Base-by-base conservation (phyloP, 768 basidiomycete species). In the Lyophyllum semitale region DNA sequence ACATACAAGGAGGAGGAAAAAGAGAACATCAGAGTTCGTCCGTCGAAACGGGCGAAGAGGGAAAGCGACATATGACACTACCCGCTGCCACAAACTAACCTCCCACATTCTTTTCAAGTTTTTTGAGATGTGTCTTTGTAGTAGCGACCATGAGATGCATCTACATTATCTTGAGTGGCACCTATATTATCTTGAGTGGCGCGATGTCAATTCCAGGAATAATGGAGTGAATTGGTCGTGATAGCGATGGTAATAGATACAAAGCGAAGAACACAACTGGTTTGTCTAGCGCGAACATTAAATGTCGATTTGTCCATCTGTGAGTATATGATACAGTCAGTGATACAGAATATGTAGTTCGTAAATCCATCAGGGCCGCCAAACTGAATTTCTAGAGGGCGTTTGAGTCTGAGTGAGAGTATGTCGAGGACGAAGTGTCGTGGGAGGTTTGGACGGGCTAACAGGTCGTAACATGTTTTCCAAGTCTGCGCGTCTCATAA, bases 401-500 rank as follows among this genome's bases (percentile, higher is more conserved):
- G 80, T 77, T 58, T 71, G 72, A 54, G 77, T 70, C 37, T 73
- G 72, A 51, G 73, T 66, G 35, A 72, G 71, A 55, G 57, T 35
- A 35, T 74, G 70, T 51, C 78, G 79, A 51, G 70, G 60, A 17
- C 77, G 80, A 32, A 69, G 66, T 23, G 54, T 33, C 22, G 49
- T 53, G 26, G 81, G 71, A 20, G 80, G 66, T 70, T 84, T 88
- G 33, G 86, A 83, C n/a, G 89, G 89, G 18, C 87, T 88, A 27
- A 75, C 75, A 17, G 88, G 81, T 51, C 85, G 81, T 48, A 81
- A 64, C 3, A 77, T 70, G 46, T 76, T 73, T 17, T 88, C 87
- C 25, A 73, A 75, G 37, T 89, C 88, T 35, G 89, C 93, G 45
- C 87, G 84, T 53, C 93, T 80, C 59, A 96, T 83, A 71, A 93